Conservation (phyloP, 352 stramenopile genomes). For the Pythium dissotocum region DNA sequence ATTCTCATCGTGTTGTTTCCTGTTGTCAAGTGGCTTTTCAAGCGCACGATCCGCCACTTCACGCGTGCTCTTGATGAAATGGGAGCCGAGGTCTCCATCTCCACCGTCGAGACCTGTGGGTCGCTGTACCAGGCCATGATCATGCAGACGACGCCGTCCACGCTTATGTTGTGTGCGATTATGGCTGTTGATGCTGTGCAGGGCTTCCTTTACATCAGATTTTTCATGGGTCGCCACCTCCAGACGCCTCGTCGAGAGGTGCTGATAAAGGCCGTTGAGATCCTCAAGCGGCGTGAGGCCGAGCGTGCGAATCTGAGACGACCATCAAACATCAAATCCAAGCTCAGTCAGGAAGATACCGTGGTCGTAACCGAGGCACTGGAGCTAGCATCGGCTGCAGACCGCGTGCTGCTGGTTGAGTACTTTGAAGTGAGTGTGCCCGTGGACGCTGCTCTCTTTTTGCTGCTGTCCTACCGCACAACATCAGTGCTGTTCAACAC, state of each 20-base stretch:
- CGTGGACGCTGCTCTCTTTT: constrained; percentile 13
- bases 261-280: neutral
- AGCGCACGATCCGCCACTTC: constrained; percentile 5
- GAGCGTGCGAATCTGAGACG: neutral
- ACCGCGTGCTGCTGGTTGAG: constrained; percentile 21
- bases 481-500: constrained; percentile 27
- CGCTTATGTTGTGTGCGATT: constrained; percentile 3
- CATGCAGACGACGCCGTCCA: constrained; percentile 12
- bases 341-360: neutral
- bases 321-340: neutral
- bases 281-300: neutral
- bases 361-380: constrained; percentile 15
- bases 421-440: constrained; percentile 28
- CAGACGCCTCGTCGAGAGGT: neutral
- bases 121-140: constrained; percentile 26
- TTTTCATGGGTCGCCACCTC: constrained; percentile 4
- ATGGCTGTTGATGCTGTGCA: constrained; percentile 20
- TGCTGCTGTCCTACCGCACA: constrained; percentile 13
- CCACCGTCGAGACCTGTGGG: constrained; percentile 13
- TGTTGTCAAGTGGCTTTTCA: constrained; percentile 16
- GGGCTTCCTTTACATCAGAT: constrained; percentile 13
- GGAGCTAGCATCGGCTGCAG: constrained; percentile 6
- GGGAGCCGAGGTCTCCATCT: constrained; percentile 11
- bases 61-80: constrained; percentile 6
- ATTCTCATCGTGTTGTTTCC: constrained; percentile 10